Evolutionary conservation across 164 flowering plant genomes (phyloP).

Genomic region (Stephania japonica): DNA sequence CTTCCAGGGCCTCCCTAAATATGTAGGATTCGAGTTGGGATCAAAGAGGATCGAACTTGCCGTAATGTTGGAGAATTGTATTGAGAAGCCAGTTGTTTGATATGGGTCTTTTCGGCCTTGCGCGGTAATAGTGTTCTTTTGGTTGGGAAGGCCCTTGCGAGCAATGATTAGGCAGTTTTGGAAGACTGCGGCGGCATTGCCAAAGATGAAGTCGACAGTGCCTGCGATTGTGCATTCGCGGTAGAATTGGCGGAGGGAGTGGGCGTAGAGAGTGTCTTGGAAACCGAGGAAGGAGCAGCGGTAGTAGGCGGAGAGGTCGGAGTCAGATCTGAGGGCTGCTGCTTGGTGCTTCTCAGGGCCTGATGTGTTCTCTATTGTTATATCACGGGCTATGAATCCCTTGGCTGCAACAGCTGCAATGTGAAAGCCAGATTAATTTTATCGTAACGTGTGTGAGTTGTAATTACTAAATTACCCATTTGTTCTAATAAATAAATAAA

Average conservation of each 20-base stretch:
- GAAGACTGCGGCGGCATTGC: constrained; percentile 82
- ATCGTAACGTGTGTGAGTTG: too few relatives aligned
- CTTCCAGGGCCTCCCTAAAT: constrained; percentile 90
- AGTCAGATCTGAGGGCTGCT: constrained; percentile 80
- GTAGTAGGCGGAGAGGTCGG: constrained; percentile 78
- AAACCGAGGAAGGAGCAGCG: constrained; percentile 81
- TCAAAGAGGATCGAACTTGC: constrained; percentile 42
- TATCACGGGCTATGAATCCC: constrained; percentile 86
- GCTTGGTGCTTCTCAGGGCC: constrained; percentile 71
- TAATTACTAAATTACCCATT: not conserved
- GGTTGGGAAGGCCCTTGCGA: constrained; percentile 56
- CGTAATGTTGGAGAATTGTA: constrained; percentile 69
- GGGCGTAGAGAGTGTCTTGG: constrained; percentile 89
- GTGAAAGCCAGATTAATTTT: not conserved
- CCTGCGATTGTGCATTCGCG: constrained; percentile 77
- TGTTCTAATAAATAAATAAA: not conserved
- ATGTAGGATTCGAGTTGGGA: constrained; percentile 40
- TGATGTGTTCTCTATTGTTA: constrained; percentile 80
- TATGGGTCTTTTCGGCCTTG: constrained; percentile 77
- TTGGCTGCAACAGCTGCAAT: constrained; percentile 63
- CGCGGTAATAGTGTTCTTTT: constrained; percentile 83
- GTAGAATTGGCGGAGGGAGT: constrained; percentile 86
- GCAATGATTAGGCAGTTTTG: constrained; percentile 77
- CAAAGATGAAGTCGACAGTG: constrained; percentile 88
- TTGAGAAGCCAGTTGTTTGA: constrained; percentile 78